These are phyloP conservation scores for Fonsecaea pedrosoi DNA, from an alignment of 2,329 filamentous ascomycete genomes.

Conservation along the genomic window DNA sequence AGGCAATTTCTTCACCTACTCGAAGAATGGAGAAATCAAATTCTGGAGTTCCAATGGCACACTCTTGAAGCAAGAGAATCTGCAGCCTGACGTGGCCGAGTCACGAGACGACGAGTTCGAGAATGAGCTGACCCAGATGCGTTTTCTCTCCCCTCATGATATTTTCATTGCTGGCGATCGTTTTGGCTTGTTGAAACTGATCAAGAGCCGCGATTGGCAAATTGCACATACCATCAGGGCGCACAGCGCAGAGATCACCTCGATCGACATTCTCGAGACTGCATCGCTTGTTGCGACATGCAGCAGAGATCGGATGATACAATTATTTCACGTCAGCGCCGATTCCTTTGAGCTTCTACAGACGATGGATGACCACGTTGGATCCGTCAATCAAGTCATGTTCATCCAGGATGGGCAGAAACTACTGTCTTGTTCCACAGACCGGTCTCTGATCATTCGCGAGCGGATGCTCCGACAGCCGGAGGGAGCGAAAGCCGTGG, in stretches of 20 bases:
- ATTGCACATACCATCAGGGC: constrained; percentile 78
- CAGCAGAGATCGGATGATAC: constrained; percentile 87
- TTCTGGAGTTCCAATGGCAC: constrained; percentile 81
- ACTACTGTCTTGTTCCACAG: constrained; percentile 84
- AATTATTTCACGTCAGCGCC: constrained; percentile 74
- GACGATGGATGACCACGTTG: constrained; percentile 89
- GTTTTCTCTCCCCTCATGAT: constrained; percentile 65
- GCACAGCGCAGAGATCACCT: constrained; percentile 83
- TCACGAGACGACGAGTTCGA: constrained; percentile 53
- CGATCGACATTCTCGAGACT: constrained; percentile 72
- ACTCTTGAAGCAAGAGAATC: constrained; percentile 67
- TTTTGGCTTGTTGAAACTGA: constrained; percentile 74
- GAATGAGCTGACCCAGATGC: constrained; percentile 66
- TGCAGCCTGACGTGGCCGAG: constrained; percentile 71
- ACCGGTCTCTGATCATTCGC: constrained; percentile 84
- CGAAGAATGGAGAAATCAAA: constrained; percentile 76
- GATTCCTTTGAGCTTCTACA: constrained; percentile 79
- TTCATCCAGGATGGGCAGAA: constrained; percentile 74
- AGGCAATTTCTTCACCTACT: constrained; percentile 87
- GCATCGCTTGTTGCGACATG: constrained; percentile 77
- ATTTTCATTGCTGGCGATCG: constrained; percentile 84
- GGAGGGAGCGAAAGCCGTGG: constrained; percentile 64
- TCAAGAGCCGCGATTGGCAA: constrained; percentile 55
- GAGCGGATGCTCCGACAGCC: constrained; percentile 71
- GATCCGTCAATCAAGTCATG: constrained; percentile 78